Percentiles rank a stretch among this genome's conserved stretches.
phyloP scores from a whole-genome alignment of 768 basidiomycete species.

The Mrakia blollopis region DNA sequence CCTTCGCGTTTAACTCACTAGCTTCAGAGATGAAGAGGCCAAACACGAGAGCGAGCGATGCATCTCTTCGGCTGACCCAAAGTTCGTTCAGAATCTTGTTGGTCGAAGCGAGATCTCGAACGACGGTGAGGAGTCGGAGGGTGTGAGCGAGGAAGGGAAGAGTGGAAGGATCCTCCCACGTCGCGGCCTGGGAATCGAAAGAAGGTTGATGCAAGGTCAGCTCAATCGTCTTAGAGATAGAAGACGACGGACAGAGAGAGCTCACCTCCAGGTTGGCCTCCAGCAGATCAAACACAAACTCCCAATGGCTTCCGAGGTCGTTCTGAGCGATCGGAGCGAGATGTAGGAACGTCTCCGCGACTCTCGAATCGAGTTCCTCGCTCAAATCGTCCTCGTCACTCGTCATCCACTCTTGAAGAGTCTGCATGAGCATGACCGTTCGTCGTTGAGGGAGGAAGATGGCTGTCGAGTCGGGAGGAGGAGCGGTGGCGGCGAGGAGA shows the following conservation, averaged over 20 bases:
- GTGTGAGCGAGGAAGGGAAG: conserved; percentile 65
- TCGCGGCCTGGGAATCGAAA: conserved; percentile 6
- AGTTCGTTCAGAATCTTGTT: conserved; percentile 67
- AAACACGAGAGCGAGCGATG: conserved; percentile 57
- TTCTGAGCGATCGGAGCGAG: conserved; percentile 84
- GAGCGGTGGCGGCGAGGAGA: conserved; percentile 66
- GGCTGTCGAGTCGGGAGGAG: conserved; percentile 69
- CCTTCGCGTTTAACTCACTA: conserved; percentile 49
- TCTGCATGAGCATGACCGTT: conserved; percentile 79
- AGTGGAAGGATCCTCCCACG: conserved; percentile 51
- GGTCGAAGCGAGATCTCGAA: conserved; percentile 64
- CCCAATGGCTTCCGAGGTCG: conserved; percentile 84
- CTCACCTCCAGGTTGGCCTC: conserved; percentile 83
- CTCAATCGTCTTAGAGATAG: neutral
- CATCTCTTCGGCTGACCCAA: conserved; percentile 59
- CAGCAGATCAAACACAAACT: conserved; percentile 79
- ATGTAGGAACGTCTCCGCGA: conserved; percentile 67
- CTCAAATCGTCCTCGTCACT: conserved; percentile 56
- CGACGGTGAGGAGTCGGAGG: conserved; percentile 58
- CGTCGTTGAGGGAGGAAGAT: conserved; percentile 79
- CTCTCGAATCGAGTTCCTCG: conserved; percentile 71
- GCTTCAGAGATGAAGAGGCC: conserved; percentile 56
- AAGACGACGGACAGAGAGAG: too few relatives aligned
- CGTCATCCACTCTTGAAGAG: conserved; percentile 75
- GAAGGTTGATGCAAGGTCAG: conserved; percentile 2